Conservation (phyloP, 208 protist species). For the Wallacemonas sp. region DNA sequence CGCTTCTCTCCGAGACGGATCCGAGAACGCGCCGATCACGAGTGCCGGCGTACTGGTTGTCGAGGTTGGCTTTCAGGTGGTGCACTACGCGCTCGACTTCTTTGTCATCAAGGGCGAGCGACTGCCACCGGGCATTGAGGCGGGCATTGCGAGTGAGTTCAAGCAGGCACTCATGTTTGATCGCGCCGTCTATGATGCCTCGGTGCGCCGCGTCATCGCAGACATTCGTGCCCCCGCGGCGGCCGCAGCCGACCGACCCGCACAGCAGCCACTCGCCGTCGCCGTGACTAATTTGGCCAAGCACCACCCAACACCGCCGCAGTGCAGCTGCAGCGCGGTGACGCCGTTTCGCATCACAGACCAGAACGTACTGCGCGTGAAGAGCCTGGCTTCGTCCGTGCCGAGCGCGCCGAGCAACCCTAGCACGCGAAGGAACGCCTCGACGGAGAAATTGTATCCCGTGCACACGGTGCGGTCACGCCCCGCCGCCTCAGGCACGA, state of each 20-base stretch:
- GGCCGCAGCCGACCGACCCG: constrained; percentile 35
- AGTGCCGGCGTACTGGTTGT: constrained; percentile 70
- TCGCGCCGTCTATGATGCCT: constrained; percentile 75
- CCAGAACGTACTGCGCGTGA: constrained; percentile 46
- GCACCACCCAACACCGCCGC: constrained; percentile 74
- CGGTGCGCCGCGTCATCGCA: constrained; percentile 43
- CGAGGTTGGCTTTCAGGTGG: constrained; percentile 86
- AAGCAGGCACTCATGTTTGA: constrained; percentile 74
- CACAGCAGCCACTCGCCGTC: constrained; percentile 31
- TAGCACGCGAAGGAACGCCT: too few relatives aligned
- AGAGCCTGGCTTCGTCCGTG: constrained; percentile 29
- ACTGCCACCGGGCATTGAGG: constrained; percentile 44
- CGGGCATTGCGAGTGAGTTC: constrained; percentile 64
- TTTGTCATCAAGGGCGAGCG: constrained; percentile 70
- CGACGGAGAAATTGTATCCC: too few relatives aligned
- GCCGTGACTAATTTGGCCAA: constrained; percentile 66
- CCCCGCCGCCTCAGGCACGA: too few relatives aligned
- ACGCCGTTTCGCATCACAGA: constrained; percentile 64
- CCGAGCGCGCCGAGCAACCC: too few relatives aligned
- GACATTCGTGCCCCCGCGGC: constrained; percentile 7
- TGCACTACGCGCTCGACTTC: constrained; percentile 85
- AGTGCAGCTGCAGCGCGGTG: constrained; percentile 49
- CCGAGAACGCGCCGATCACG: constrained; percentile 30
- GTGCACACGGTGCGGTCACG: too few relatives aligned
- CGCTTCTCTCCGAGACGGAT: background rate